phyloP scores from a whole-genome alignment of 371 early-diverging fungal genomes.

The Coemansia sp. region DNA sequence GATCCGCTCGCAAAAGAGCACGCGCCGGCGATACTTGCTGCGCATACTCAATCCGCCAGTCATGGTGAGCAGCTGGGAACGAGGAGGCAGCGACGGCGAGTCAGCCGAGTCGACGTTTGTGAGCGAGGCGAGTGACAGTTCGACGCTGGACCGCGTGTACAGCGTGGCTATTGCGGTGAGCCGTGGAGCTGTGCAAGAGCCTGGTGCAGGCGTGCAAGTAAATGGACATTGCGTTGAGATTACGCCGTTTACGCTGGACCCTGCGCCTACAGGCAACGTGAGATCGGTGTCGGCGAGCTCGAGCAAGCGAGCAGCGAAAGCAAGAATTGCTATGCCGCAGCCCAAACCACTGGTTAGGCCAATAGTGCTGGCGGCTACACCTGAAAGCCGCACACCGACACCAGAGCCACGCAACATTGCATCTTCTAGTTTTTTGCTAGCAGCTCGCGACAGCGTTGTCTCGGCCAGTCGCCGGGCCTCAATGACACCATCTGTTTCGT shows the following conservation, averaged over 20 bases:
- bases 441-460: no score
- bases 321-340: not conserved
- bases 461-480: not conserved
- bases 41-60: conserved; percentile 40
- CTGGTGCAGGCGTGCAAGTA: conserved; percentile 14
- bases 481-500: not conserved
- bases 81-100: not conserved
- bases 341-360: not conserved
- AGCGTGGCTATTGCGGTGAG: conserved; percentile 30
- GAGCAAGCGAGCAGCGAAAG: not conserved
- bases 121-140: not conserved
- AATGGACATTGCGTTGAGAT: conserved; percentile 20
- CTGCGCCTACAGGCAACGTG: not conserved
- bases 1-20: conserved; percentile 20
- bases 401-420: not conserved
- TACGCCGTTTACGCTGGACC: conserved; percentile 34
- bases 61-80: not conserved
- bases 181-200: not conserved
- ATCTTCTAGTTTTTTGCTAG: no score
- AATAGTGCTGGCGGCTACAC: not conserved
- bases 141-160: not conserved
- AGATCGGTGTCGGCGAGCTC: not conserved
- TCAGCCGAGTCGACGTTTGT: not conserved
- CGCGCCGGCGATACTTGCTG: conserved; percentile 29
- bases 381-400: not conserved